Evolutionary conservation across 1,284 basidiomycete species (phyloP), one percentile per base, ranked within the genome.

Genomic region (Boletus semigastroideus): DNA sequence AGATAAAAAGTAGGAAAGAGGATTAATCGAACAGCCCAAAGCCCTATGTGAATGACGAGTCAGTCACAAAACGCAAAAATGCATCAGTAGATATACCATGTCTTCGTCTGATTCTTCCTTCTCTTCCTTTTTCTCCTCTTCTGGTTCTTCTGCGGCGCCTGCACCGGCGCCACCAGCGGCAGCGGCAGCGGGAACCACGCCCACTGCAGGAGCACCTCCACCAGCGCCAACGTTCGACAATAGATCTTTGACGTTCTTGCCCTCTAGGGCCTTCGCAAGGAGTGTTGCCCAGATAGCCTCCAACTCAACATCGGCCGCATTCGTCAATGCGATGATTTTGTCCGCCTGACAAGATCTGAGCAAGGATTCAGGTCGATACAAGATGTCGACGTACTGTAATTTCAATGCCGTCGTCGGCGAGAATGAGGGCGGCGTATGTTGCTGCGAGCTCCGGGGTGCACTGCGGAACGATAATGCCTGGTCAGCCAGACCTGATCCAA

Each of bases 271-370:
- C 77, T 98, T 99, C 63, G 96, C 90, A 68, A 99, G 88, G 65
- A 99, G 89, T 44, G 87, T 77, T 56, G 95, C 94, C 96, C 96
- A 99, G 81, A 99, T 99, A 59, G 94, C 84, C 78, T 99, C 97
- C 57, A 98, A 71, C 48, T 98, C 94, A 57, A 92, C 80, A 58
- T 78, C 77, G 53, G 96, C 96, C 51, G 93, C 94, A 52, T 71
- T 72, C 65, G 90, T 92, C 68, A 98, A 74, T 51, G 92, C 78
- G 65, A 81, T 60, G 72, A 98, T 92, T 81, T 97, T 98, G 72
- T 98, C 95, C 59, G 92, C 75, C 93, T 97, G 27, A 41, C 2
- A 37, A 17, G 14, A 16, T 42, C 19, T 45, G 16, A 42, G 42
- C 10, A 5, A 12, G 39, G 20, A 25, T 42, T 25, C 4, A 13